A percentile compares a stretch with the other conserved stretches of the same genome.
Evolutionary conservation across 2,329 filamentous ascomycete genomes (phyloP).

Genomic region (Penicillium sp.): DNA sequence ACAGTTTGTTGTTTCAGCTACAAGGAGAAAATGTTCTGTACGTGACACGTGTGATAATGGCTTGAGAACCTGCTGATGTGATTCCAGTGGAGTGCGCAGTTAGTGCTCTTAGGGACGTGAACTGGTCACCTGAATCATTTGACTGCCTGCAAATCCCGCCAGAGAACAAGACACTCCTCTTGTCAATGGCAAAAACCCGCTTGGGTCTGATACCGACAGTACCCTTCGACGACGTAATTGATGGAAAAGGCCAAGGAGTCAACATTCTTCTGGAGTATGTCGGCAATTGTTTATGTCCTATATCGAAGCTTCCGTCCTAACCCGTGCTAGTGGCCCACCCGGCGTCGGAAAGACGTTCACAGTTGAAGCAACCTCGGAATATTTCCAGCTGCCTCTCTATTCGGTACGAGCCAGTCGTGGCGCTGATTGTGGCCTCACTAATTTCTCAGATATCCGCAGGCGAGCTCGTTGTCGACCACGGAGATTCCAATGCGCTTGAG

Average conservation of each 20-base stretch:
- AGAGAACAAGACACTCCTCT: slow-evolving; percentile 20
- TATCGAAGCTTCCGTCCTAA: slow-evolving; percentile 11
- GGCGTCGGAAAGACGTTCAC: slow-evolving; percentile 35
- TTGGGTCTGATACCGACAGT: slow-evolving; percentile 18
- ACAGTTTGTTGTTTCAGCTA: slow-evolving; percentile 24
- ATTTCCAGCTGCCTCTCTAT: slow-evolving; percentile 27
- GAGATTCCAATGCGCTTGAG: slow-evolving; percentile 23
- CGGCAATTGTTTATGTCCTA: background rate
- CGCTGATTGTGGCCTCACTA: slow-evolving; percentile 1
- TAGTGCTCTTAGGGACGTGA: slow-evolving; percentile 16
- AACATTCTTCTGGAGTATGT: slow-evolving; percentile 29
- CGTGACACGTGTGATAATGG: slow-evolving; percentile 7
- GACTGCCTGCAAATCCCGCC: slow-evolving; percentile 21
- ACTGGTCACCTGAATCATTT: slow-evolving; percentile 20
- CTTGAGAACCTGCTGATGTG: slow-evolving; percentile 6
- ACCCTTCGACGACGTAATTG: background rate
- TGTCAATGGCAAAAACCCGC: slow-evolving; percentile 16
- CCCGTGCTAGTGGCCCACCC: slow-evolving; percentile 11
- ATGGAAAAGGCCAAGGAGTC: slow-evolving; percentile 13
- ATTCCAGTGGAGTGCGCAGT: slow-evolving; percentile 18
- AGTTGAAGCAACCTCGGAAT: slow-evolving; percentile 31
- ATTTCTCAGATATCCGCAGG: slow-evolving; percentile 20
- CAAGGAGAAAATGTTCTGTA: slow-evolving; percentile 24
- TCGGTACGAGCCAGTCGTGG: slow-evolving; percentile 11
- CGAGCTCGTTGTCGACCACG: slow-evolving; percentile 17